A percentile compares a stretch with the other conserved stretches of the same genome.
These are phyloP conservation scores for Fonsecaea pugnacius DNA, from an alignment of 2,329 filamentous ascomycete species.

Conservation along the genomic window DNA sequence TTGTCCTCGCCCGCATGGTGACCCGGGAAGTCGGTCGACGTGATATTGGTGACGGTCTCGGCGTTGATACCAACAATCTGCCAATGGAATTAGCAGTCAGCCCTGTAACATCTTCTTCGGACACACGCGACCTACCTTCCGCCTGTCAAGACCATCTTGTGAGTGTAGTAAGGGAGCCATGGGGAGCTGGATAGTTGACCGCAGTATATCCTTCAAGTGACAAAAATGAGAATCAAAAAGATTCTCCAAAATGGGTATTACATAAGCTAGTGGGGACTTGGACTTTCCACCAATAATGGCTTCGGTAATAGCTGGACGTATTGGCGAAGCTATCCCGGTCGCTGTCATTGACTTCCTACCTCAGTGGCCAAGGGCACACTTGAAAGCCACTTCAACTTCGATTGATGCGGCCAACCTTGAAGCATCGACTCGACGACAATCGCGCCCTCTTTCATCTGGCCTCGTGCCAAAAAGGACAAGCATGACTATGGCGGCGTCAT, in stretches of 20 bases:
- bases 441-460: conserved; percentile 26
- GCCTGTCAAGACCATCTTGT: conserved; percentile 32
- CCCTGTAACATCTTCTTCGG: neutral
- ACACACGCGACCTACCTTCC: conserved; percentile 28
- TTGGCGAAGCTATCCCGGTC: conserved; percentile 9
- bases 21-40: conserved; percentile 88
- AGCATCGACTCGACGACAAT: conserved; percentile 21
- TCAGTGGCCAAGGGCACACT: conserved; percentile 9
- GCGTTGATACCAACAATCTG: conserved; percentile 74
- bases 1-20: conserved; percentile 89
- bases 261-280: neutral
- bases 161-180: conserved; percentile 31
- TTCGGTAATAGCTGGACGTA: conserved; percentile 4
- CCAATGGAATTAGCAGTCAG: conserved; percentile 3
- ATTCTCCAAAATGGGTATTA: conserved; percentile 1
- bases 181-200: conserved; percentile 13
- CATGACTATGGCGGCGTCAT: conserved; percentile 62
- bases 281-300: neutral
- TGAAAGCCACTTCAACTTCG: conserved; percentile 21
- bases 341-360: conserved; percentile 15
- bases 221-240: conserved; percentile 2
- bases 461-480: conserved; percentile 41
- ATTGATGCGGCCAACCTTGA: conserved; percentile 25
- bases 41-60: conserved; percentile 87
- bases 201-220: neutral